Evolutionary conservation across 306 rosid genomes (phyloP).

Genomic region (Mucuna pruriens): DNA sequence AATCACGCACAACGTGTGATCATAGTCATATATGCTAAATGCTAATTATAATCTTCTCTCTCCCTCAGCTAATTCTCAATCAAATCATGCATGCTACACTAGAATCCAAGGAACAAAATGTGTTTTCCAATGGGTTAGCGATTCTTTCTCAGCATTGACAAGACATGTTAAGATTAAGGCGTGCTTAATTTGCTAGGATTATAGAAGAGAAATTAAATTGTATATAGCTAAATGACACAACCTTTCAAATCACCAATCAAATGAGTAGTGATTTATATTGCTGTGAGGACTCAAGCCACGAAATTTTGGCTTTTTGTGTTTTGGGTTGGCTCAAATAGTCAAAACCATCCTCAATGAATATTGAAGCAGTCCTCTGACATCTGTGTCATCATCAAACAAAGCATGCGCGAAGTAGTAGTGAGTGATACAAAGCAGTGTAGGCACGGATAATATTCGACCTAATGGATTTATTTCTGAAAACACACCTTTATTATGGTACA

Average conservation of each 20-base stretch:
- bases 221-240: background rate
- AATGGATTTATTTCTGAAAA: background rate
- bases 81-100: constrained; percentile 31
- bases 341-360: constrained; percentile 40
- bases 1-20: constrained; percentile 18
- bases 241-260: constrained; percentile 8
- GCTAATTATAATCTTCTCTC: constrained; percentile 19
- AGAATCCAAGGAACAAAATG: constrained; percentile 43
- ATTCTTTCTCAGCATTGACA: constrained; percentile 23
- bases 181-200: constrained; percentile 24
- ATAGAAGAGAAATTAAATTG: background rate
- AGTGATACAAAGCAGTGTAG: constrained; percentile 7
- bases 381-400: constrained; percentile 46
- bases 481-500: background rate
- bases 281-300: constrained; percentile 29
- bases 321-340: constrained; percentile 40
- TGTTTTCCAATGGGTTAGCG: background rate
- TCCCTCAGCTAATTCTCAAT: constrained; percentile 6
- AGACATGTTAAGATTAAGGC: constrained; percentile 36
- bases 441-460: background rate
- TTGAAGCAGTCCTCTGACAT: constrained; percentile 47
- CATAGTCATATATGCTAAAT: constrained; percentile 8
- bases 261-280: background rate
- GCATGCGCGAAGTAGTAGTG: constrained; percentile 64
- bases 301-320: constrained; percentile 33